Base-by-base conservation (phyloP, 345 rosid genomes). In the Syzygium aromaticum region DNA sequence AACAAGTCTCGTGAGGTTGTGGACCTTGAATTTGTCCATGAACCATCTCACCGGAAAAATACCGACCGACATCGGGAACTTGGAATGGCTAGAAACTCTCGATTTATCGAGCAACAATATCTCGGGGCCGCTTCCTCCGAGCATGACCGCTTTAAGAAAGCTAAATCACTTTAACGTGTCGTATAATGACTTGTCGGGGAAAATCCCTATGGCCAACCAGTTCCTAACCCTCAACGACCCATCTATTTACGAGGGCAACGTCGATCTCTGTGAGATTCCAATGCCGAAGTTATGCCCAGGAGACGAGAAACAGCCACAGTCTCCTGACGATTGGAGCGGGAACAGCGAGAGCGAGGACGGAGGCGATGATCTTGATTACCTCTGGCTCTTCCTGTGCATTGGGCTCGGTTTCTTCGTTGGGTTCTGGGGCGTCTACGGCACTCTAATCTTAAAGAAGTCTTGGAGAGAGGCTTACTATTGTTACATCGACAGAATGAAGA, bases 81-180 rank as follows among this genome's bases (percentile, higher is more conserved):
- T 94, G 88, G 51, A 89, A 73, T 86, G 89, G 49, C 86, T 94
- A 83, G 85, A 85, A 43, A 86, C 67, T 51, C 78, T 95, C 84
- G 90, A 93, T 87, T 90, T 94, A 87, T 94, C 95, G 1, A 91
- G n/a, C 89, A 94, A 92, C 89, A 88, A 90, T 61, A 84, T 93
- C n/a, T 86, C 88, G 16, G 95, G 95, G 43, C 88, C 87, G 10
- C 93, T 94, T 53, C 98, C 95, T 3, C 67, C 13, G 38, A 85
- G 86, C 52, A 53, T 85, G 13, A 17, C 51, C 28, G 17, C 46
- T 28, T 49, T 85, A 33, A 53, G 77, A 85, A n/a, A 33, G 51
- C 53, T 85, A 7, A 57, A 43, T 57, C 67, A 85, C 77, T 51
- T 86, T 38, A 86, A 86, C 54, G 17, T 61, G 40, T 84, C 86